phyloP scores from a whole-genome alignment of 805 yeast species.

The Saccharomycopsis sp. region DNA sequence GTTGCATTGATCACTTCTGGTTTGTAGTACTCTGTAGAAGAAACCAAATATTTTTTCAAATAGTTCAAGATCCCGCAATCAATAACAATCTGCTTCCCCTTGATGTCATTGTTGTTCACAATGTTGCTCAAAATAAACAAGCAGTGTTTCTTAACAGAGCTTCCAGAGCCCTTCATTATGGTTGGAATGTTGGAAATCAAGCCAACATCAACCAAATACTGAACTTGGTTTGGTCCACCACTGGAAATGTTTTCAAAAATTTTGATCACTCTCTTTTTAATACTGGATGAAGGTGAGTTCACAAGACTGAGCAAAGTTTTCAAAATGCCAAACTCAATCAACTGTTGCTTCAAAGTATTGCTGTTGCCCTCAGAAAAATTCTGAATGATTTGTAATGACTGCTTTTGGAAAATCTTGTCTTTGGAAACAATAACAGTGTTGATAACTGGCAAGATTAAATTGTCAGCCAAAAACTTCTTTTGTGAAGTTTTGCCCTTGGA shows the following conservation, averaged over 20 bases:
- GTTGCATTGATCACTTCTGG: slow-evolving; percentile 21
- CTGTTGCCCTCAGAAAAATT: slow-evolving; percentile 19
- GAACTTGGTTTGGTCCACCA: slow-evolving; percentile 12
- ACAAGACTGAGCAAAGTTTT: slow-evolving; percentile 13
- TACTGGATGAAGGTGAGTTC: slow-evolving; percentile 3
- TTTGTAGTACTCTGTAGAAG: slow-evolving; percentile 19
- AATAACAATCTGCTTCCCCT: slow-evolving; percentile 18
- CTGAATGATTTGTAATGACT: slow-evolving; percentile 19
- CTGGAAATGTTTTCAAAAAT: slow-evolving; percentile 17
- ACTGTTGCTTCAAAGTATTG: slow-evolving; percentile 11
- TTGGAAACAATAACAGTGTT: slow-evolving; percentile 13
- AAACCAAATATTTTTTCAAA: slow-evolving; percentile 19
- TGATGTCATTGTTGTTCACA: slow-evolving; percentile 9
- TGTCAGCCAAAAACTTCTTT: slow-evolving; percentile 19
- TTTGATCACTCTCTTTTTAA: slow-evolving; percentile 15
- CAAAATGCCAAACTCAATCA: slow-evolving; percentile 17
- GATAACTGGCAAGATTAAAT: slow-evolving; percentile 18
- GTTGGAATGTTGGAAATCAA: slow-evolving; percentile 16
- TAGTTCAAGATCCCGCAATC: slow-evolving; percentile 18
- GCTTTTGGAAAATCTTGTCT: slow-evolving; percentile 18
- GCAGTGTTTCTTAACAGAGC: slow-evolving; percentile 19
- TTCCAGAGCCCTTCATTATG: slow-evolving; percentile 17
- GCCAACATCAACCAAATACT: slow-evolving; percentile 18
- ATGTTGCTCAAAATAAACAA: slow-evolving; percentile 18
- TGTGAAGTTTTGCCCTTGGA: slow-evolving; percentile 20